Conservation (phyloP, 2,329 filamentous ascomycete genomes). For the Thielaviopsis populi region DNA sequence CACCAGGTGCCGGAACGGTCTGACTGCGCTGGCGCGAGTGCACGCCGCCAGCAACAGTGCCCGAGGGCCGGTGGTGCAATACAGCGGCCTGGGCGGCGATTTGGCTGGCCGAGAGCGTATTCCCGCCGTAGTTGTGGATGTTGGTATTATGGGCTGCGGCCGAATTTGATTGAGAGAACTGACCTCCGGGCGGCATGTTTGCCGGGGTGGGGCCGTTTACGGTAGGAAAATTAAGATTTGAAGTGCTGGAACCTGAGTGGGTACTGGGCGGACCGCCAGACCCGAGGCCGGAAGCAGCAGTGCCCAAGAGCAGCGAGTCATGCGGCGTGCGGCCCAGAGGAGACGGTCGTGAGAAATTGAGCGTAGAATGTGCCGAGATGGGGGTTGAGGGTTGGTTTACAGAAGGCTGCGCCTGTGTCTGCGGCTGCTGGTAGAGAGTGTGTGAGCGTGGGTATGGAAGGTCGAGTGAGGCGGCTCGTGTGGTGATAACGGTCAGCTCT, state of each 20-base stretch:
- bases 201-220: constrained; percentile 22
- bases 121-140: constrained; percentile 19
- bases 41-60: constrained; percentile 20
- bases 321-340: constrained; percentile 15
- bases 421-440: constrained; percentile 21
- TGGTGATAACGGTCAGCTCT: constrained; percentile 55
- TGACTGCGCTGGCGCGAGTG: constrained; percentile 55
- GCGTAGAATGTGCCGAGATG: constrained; percentile 12
- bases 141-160: background rate
- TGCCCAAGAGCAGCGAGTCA: constrained; percentile 9
- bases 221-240: constrained; percentile 35
- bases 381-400: constrained; percentile 2
- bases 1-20: constrained; percentile 37
- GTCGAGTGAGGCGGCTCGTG: constrained; percentile 20
- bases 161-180: constrained; percentile 24
- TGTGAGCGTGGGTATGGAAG: constrained; percentile 14
- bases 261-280: constrained; percentile 7
- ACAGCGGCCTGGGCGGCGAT: constrained; percentile 68
- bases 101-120: constrained; percentile 48
- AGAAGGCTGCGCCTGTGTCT: background rate
- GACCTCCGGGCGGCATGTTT: constrained; percentile 21
- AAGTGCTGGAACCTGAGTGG: constrained; percentile 5
- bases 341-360: constrained; percentile 15
- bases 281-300: background rate
- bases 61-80: constrained; percentile 41